phyloP scores from a whole-genome alignment of 441 rosid species.

The Gossypium schwendimanii region DNA sequence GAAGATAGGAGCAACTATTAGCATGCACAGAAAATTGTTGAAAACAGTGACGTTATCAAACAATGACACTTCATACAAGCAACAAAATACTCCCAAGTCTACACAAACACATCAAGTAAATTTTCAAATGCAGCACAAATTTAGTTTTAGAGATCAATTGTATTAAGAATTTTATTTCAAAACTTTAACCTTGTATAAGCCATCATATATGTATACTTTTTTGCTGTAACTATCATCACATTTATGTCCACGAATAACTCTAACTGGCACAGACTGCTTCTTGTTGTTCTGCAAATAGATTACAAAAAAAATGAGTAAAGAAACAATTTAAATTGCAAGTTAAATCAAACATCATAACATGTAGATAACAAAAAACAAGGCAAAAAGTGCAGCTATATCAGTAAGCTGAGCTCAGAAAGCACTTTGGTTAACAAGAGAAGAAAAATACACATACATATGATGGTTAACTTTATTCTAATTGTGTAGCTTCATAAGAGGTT shows the following conservation, averaged over 20 bases:
- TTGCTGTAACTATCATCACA: conserved; percentile 12
- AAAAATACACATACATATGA: not conserved
- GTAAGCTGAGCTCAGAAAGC: conserved; percentile 3
- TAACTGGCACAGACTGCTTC: conserved; percentile 34
- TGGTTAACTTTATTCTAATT: not conserved
- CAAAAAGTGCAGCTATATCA: not conserved
- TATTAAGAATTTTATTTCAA: not conserved
- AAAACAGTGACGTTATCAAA: not conserved
- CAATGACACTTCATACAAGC: not conserved
- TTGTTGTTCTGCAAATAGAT: conserved; percentile 33
- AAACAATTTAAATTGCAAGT: not conserved
- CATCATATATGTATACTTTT: conserved; percentile 33
- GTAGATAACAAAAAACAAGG: conserved; percentile 2
- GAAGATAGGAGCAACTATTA: not conserved
- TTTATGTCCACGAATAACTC: conserved; percentile 34
- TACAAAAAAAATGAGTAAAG: not conserved
- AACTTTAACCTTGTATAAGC: conserved; percentile 41
- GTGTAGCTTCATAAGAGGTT: not conserved
- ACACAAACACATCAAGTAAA: not conserved
- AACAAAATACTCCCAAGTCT: not conserved
- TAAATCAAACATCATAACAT: not conserved
- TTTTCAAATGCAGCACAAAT: not conserved
- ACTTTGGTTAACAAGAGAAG: not conserved
- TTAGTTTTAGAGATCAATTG: not conserved
- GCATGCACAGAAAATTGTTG: not conserved